phyloP scores from a whole-genome alignment of 306 rosid genomes.

The Comarum palustre region DNA sequence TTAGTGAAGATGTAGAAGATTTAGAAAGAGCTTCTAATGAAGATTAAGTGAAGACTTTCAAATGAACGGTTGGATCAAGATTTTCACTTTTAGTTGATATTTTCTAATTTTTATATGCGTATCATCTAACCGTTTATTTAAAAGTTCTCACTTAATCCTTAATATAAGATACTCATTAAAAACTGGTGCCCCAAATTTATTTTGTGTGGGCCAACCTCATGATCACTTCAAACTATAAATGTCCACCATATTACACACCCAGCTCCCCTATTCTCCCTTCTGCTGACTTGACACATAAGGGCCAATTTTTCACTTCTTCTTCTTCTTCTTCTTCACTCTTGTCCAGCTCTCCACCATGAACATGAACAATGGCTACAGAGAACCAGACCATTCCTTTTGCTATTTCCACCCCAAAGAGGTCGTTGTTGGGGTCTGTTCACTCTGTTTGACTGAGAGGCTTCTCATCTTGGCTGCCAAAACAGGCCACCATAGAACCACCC shows the following conservation, averaged over 20 bases:
- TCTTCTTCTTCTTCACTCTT: conserved; percentile 5
- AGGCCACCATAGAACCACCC: conserved; percentile 36
- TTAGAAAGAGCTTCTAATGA: too few relatives aligned
- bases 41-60: too few relatives aligned
- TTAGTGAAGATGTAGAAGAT: too few relatives aligned
- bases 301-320: not conserved
- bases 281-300: not conserved
- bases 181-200: not conserved
- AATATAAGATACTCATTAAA: too few relatives aligned
- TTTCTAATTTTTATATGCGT: too few relatives aligned
- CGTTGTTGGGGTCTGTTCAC: conserved; percentile 76
- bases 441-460: conserved; percentile 80
- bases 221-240: conserved; percentile 11
- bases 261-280: not conserved
- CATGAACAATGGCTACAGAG: conserved; percentile 51
- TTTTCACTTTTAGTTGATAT: too few relatives aligned
- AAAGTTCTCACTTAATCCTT: too few relatives aligned
- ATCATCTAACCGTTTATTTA: too few relatives aligned
- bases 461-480: conserved; percentile 62
- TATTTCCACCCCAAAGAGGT: conserved; percentile 75
- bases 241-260: conserved; percentile 16
- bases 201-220: conserved; percentile 7
- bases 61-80: too few relatives aligned
- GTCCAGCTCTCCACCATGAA: conserved; percentile 26
- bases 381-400: conserved; percentile 53